Conservation (phyloP, 1,284 basidiomycete genomes). For the Heterobasidion occidentale region DNA sequence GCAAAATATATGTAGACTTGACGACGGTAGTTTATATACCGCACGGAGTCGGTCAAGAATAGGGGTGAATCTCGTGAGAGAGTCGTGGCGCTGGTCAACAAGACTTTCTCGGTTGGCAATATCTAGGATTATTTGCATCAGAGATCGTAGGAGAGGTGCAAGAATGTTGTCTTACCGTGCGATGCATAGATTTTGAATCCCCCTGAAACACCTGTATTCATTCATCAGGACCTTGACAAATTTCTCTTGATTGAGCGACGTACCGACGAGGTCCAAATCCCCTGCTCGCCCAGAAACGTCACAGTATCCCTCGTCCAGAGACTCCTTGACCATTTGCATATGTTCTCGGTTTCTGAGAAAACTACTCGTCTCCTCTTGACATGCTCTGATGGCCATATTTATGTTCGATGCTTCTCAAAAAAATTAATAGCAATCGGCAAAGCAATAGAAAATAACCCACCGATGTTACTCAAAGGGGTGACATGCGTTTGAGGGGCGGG, state of each 20-base stretch:
- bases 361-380: slow-evolving; percentile 59
- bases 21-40: slow-evolving; percentile 57
- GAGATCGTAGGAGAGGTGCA: slow-evolving; percentile 2
- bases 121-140: slow-evolving; percentile 29
- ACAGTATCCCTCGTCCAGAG: slow-evolving; percentile 74
- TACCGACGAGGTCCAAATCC: slow-evolving; percentile 58
- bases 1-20: slow-evolving; percentile 82
- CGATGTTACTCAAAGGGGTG: slow-evolving; percentile 54
- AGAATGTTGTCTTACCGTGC: slow-evolving; percentile 38
- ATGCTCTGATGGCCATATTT: slow-evolving; percentile 72
- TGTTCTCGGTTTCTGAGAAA: slow-evolving; percentile 56
- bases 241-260: background rate
- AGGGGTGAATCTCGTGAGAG: slow-evolving; percentile 62
- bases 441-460: slow-evolving; percentile 27
- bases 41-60: slow-evolving; percentile 48
- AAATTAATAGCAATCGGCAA: background rate
- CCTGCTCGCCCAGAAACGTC: slow-evolving; percentile 66
- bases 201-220: slow-evolving; percentile 46
- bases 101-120: slow-evolving; percentile 43
- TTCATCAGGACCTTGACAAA: background rate
- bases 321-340: slow-evolving; percentile 72
- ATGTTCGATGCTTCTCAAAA: slow-evolving; percentile 51
- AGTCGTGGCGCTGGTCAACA: slow-evolving; percentile 41
- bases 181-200: slow-evolving; percentile 63
- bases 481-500: slow-evolving; percentile 22